Evolutionary conservation across 495 filamentous ascomycete species (phyloP).

Genomic region (Tuber melanosporum): DNA sequence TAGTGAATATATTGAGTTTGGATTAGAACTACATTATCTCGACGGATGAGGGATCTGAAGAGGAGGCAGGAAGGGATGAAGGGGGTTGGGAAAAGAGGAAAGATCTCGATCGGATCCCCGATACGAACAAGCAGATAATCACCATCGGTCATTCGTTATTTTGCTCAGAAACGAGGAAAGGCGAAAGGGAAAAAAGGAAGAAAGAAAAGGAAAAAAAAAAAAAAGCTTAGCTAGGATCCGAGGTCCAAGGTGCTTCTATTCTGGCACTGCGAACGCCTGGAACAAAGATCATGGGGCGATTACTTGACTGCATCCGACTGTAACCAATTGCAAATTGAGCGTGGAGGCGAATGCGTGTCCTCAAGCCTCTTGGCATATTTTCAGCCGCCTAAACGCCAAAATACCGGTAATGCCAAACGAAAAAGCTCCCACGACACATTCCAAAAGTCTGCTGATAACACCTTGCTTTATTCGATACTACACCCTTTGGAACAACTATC

Average conservation of each 20-base stretch:
- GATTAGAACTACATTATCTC: constrained; percentile 4
- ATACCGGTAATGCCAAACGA: not conserved
- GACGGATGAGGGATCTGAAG: not conserved
- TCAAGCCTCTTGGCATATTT: constrained; percentile 27
- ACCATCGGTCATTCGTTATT: constrained; percentile 3
- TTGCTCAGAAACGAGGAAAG: not conserved
- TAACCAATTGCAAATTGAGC: not conserved
- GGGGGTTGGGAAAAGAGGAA: not conserved
- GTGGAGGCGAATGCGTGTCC: constrained; percentile 30
- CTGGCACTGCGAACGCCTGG: not conserved
- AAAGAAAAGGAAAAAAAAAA: not conserved
- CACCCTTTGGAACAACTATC: not conserved
- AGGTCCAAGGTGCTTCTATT: not conserved
- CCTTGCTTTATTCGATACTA: not conserved
- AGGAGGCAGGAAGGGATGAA: not conserved
- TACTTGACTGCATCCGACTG: not conserved
- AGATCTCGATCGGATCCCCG: constrained; percentile 4
- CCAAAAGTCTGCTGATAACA: not conserved
- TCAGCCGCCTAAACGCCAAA: constrained; percentile 15
- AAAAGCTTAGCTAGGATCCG: not conserved
- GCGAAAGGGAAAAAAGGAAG: not conserved
- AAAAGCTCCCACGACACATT: not conserved
- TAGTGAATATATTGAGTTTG: not conserved
- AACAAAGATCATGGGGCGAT: not conserved
- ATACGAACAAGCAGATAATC: not conserved